Conservation (phyloP, 202 grass and related monocot species). For the Miscanthus sacchariflorus region DNA sequence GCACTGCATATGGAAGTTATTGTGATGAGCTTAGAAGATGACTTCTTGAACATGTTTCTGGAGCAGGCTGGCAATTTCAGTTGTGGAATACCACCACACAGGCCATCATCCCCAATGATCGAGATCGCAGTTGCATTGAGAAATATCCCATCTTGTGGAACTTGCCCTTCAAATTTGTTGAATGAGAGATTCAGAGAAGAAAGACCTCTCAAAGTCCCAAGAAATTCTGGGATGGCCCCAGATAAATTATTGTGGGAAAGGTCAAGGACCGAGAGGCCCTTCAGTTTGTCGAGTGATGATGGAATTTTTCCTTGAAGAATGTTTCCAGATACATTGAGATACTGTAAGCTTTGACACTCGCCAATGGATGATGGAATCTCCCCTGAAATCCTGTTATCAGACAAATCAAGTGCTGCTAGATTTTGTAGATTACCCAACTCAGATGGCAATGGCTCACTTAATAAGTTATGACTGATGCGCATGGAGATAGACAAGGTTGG, state of each 20-base stretch:
- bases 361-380: slow-evolving; percentile 49
- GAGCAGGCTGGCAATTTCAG: no score
- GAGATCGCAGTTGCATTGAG: no score
- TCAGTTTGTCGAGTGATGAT: slow-evolving; percentile 29
- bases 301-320: slow-evolving; percentile 56
- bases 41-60: no score
- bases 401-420: slow-evolving; percentile 27
- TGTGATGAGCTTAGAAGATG: no score
- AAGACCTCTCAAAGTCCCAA: no score
- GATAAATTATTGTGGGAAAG: slow-evolving; percentile 57
- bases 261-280: slow-evolving; percentile 41
- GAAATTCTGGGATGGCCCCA: slow-evolving; percentile 51
- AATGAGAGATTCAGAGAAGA: no score
- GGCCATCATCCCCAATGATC: no score
- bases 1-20: no score
- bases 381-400: slow-evolving; percentile 50
- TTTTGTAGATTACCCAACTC: neutral
- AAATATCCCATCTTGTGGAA: no score
- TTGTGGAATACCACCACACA: no score
- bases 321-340: slow-evolving; percentile 47
- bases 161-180: no score
- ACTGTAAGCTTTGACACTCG: slow-evolving; percentile 42
- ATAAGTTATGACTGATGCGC: slow-evolving; percentile 1
- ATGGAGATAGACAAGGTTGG: slow-evolving; percentile 5
- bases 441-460: slow-evolving; percentile 31